phyloP scores from a whole-genome alignment of 371 early-diverging fungal genomes.

The Entomophthora muscae region DNA sequence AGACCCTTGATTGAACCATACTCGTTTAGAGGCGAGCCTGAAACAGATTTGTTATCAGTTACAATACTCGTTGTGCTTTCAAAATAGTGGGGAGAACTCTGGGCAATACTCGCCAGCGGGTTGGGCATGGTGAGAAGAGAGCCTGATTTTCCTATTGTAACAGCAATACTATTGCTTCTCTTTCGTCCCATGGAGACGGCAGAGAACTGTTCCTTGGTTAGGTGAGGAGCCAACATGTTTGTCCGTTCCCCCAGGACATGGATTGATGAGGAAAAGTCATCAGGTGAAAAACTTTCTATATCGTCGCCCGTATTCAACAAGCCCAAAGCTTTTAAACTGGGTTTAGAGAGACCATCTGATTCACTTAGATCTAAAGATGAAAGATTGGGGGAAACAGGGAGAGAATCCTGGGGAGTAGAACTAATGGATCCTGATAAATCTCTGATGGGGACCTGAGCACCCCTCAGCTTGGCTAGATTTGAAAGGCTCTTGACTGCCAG shows the following conservation, averaged over 20 bases:
- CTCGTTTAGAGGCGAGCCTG: neutral
- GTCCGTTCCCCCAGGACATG: neutral
- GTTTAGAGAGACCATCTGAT: neutral
- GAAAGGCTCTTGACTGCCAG: conserved; percentile 9
- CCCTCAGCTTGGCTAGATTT: conserved; percentile 6
- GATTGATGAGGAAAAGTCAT: neutral
- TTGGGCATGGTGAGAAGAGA: neutral
- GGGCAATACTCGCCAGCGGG: neutral
- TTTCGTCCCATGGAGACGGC: conserved; percentile 2
- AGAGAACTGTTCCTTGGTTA: neutral
- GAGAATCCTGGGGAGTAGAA: neutral
- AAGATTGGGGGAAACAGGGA: neutral
- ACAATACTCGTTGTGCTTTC: neutral
- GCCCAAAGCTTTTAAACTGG: neutral
- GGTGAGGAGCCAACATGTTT: neutral
- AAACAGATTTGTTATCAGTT: neutral
- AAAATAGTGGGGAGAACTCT: neutral
- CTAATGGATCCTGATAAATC: neutral
- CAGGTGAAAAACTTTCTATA: neutral
- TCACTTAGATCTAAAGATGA: neutral
- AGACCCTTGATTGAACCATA: neutral
- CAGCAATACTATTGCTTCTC: conserved; percentile 4
- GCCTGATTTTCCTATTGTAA: conserved; percentile 4
- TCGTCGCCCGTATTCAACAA: neutral
- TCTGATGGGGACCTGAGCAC: neutral